These are phyloP conservation scores for Coemansia sp. DNA, from an alignment of 192 early-diverging fungal genomes.

Conservation along the genomic window DNA sequence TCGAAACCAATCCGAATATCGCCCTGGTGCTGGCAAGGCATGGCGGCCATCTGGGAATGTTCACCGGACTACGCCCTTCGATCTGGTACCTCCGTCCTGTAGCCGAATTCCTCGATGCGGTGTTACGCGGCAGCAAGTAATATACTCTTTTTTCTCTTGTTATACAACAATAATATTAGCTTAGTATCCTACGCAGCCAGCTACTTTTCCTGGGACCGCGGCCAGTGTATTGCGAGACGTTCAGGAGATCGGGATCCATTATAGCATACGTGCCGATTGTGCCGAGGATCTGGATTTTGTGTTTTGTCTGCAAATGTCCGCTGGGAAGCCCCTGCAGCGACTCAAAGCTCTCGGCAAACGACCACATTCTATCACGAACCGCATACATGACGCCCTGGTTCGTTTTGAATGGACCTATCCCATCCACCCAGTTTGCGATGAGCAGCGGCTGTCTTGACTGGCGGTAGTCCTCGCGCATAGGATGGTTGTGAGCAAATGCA, in stretches of 20 bases:
- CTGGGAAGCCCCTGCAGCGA: not conserved
- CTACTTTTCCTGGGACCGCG: not conserved
- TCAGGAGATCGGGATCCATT: not conserved
- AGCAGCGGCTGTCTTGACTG: not conserved
- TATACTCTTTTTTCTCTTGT: not conserved
- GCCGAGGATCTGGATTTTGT: not conserved
- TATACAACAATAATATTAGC: not conserved
- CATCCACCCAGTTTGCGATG: not conserved
- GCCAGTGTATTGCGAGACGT: not conserved
- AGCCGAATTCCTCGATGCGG: conserved; percentile 55
- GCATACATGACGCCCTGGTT: not conserved
- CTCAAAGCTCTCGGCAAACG: not conserved
- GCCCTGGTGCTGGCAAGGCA: conserved; percentile 70
- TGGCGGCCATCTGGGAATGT: conserved; percentile 92
- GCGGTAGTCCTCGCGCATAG: not conserved
- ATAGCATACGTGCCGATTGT: not conserved
- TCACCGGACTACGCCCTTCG: conserved; percentile 28
- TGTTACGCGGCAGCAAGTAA: conserved; percentile 6
- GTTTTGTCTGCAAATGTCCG: not conserved
- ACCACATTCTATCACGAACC: not conserved
- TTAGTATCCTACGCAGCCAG: not conserved
- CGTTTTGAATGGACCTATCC: not conserved
- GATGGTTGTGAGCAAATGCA: not conserved
- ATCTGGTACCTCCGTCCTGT: conserved; percentile 66
- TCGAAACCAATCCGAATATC: conserved; percentile 71